Percentiles rank a stretch among this genome's conserved stretches.
Conservation (phyloP, 169 alveolate species). For the Plasmodium vivax region DNA sequence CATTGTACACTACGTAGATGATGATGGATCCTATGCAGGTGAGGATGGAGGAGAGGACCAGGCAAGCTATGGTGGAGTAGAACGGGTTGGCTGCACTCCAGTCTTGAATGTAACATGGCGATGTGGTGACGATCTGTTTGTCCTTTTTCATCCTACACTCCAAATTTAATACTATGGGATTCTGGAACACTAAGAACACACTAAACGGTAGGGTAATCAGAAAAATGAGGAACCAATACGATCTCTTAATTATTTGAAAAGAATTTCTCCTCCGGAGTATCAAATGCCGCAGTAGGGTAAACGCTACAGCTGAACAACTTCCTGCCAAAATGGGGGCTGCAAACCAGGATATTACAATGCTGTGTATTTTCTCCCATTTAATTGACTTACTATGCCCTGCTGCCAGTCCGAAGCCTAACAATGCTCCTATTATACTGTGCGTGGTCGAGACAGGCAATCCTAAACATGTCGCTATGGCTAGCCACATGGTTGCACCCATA, state of each 20-base stretch:
- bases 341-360: constrained; percentile 86
- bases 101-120: constrained; percentile 77
- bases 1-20: constrained; percentile 62
- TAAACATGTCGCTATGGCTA: constrained; percentile 81
- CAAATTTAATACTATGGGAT: constrained; percentile 58
- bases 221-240: constrained; percentile 72
- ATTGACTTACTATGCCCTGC: constrained; percentile 84
- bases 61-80: constrained; percentile 46
- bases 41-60: constrained; percentile 51
- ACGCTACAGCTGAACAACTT: constrained; percentile 56
- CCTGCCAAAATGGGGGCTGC: constrained; percentile 80
- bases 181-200: constrained; percentile 67
- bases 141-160: constrained; percentile 34
- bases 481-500: constrained; percentile 87
- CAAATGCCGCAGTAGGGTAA: constrained; percentile 53
- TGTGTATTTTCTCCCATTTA: constrained; percentile 83
- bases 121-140: background rate
- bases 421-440: constrained; percentile 88
- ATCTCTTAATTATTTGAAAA: constrained; percentile 67
- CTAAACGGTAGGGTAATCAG: constrained; percentile 60
- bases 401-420: constrained; percentile 89
- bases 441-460: constrained; percentile 92
- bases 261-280: constrained; percentile 74
- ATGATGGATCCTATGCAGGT: constrained; percentile 48
- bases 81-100: constrained; percentile 77